Evolutionary conservation across 2,329 filamentous ascomycete genomes (phyloP), one percentile per base, ranked within the genome.

Genomic region (Arthroderma sp.): DNA sequence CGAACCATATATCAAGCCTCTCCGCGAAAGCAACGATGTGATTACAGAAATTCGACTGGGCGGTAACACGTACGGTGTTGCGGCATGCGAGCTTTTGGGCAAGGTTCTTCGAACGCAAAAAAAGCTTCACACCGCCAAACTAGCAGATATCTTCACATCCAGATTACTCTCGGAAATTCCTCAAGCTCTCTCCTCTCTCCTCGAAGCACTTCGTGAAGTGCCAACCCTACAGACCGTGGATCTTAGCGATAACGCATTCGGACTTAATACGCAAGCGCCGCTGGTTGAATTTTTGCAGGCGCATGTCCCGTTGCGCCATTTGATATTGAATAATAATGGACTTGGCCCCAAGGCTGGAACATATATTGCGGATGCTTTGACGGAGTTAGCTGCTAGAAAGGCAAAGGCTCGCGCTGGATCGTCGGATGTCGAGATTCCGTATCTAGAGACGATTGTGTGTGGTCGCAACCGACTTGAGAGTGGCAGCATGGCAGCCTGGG

Each of bases 251-350:
- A 98, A 98, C 66, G 91, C 91, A 38, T 98, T 98, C 58, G 91
- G 91, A 46, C 78, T 95, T 49, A 95, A 94, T 67, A 94, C 86
- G 10, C 84, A 93, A 63, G 87, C 85, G 32, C 91, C 89, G 6
- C 78, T 98, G 40, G 85, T 94, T 54, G 84, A 85, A 48, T 98
- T 98, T 69, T 78, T 98, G 50, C 81, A 84, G 45, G 75, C 81
- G 47, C 89, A 96, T 67, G 78, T 84, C 3, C 89, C 91, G 2
- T 80, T 98, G 36, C 87, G 88, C 65, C 88, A 95, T 65, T 78
- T 98, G 29, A 86, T 93, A 66, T 79, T 98, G 47, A 96, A 96
- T 74, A 98, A 98, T 74, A 98, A 98, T 64, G 91, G 91, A 29
- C 78, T 98, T 33, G 91, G 91, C 8, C 91, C 91, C 22, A 81